Base-by-base conservation (phyloP, 2,329 filamentous ascomycete species). In the Colletotrichum endophyticum region DNA sequence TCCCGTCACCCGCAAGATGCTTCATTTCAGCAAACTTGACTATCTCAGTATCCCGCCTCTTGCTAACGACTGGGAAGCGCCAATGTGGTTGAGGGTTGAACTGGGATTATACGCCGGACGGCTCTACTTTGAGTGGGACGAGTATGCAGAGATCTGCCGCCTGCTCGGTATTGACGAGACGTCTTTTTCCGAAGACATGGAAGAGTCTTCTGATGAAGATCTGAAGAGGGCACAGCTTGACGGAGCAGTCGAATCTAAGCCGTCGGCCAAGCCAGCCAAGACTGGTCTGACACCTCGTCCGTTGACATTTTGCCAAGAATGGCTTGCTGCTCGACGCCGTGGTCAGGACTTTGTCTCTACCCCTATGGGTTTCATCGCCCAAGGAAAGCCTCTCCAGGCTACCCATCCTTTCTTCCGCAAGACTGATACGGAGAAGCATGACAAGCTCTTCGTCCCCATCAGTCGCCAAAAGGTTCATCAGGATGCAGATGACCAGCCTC, bases 41-140 rank as follows among this genome's bases (percentile, higher is more conserved):
- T 94, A 88, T 79, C 91, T 90, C 78, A 82, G 87, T 0, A 83
- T 91, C 1, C 92, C 93, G 0, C 30, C 81, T 0, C 81, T 92
- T 0, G 86, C 89, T 0, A 2, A 44, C 0, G 66, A 78, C 0
- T 88, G 86, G 84, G 62, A 78, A 3, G 81, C 88, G 0, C 91
- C 92, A 0, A 22, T 73, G 0, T 93, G 90, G 90, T 83, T 94
- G 0, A 84, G 81, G 0, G 85, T 91, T 2, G 90, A 94, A 78
- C 80, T 94, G 0, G 92, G 92, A 0, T 85, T 94, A 6, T 86
- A 93, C 63, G 85, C 91, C 0, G 93, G 92, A 0, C 86, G 92
- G 0, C 84, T 94, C 0, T 94, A 94, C 78, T 88, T 93, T 72
- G 85, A 88, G 0, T 91, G 84, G 79, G 76, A 83, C 0, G 91